These are phyloP conservation scores for Trichoderma atroviride DNA, from an alignment of 2,329 filamentous ascomycete genomes.

Conservation along the genomic window DNA sequence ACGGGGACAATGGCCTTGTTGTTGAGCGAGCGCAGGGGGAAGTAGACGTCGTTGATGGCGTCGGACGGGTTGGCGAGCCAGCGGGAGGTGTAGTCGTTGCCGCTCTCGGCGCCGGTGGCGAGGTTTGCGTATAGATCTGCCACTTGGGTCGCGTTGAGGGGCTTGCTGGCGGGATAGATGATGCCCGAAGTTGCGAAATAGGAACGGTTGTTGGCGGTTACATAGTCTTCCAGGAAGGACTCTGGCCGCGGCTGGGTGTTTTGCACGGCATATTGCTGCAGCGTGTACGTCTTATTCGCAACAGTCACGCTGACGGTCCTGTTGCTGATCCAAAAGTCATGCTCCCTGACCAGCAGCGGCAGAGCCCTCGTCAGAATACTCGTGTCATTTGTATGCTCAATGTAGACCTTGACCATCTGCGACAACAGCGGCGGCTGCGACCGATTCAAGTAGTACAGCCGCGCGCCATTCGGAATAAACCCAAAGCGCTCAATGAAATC, in stretches of 20 bases:
- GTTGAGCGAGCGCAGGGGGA: slow-evolving; percentile 67
- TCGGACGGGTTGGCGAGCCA: slow-evolving; percentile 62
- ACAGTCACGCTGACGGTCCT: slow-evolving; percentile 57
- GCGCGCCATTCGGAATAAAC: slow-evolving; percentile 69
- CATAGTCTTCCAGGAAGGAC: slow-evolving; percentile 67
- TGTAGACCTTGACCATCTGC: slow-evolving; percentile 66
- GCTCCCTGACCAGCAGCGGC: slow-evolving; percentile 64
- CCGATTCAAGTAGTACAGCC: slow-evolving; percentile 68
- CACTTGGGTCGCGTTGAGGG: slow-evolving; percentile 56
- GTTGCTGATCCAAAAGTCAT: slow-evolving; percentile 65
- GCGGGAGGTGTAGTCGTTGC: slow-evolving; percentile 65
- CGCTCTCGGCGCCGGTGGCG: slow-evolving; percentile 66
- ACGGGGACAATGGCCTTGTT: slow-evolving; percentile 61
- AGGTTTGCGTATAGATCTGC: slow-evolving; percentile 62
- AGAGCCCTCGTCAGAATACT: slow-evolving; percentile 62
- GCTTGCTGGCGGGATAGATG: slow-evolving; percentile 55
- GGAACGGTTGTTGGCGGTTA: slow-evolving; percentile 65
- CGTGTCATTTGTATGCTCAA: slow-evolving; percentile 66
- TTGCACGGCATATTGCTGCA: slow-evolving; percentile 61
- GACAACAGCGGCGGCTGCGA: slow-evolving; percentile 68
- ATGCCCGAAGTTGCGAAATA: slow-evolving; percentile 63
- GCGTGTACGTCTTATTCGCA: slow-evolving; percentile 51
- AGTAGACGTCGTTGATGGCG: slow-evolving; percentile 62
- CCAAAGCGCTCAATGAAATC: slow-evolving; percentile 66
- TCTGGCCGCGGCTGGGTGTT: slow-evolving; percentile 70